These are phyloP conservation scores for Spathaspora gorwiae DNA, from an alignment of 805 yeast species.

Conservation along the genomic window DNA sequence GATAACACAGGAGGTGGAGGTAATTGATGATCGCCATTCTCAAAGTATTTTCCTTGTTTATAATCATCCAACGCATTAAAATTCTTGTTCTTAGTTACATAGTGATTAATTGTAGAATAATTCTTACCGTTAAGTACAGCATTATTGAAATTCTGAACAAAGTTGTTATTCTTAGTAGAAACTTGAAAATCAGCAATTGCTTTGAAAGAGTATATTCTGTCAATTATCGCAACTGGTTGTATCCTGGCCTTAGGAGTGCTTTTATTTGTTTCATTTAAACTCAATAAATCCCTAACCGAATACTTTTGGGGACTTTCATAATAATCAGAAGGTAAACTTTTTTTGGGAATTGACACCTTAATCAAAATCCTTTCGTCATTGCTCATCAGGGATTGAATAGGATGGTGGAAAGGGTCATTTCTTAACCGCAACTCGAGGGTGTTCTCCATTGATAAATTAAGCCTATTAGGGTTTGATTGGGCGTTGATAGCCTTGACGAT, in stretches of 20 bases:
- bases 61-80: conserved; percentile 26
- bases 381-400: conserved; percentile 51
- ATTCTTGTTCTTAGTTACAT: conserved; percentile 18
- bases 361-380: conserved; percentile 55
- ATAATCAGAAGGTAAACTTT: conserved; percentile 37
- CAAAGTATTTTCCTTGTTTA: conserved; percentile 19
- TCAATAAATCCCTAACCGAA: conserved; percentile 38
- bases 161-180: conserved; percentile 49
- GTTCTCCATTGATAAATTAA: conserved; percentile 24
- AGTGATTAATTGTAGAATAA: conserved; percentile 21
- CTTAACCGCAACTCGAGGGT: conserved; percentile 39
- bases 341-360: conserved; percentile 58
- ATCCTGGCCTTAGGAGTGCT: conserved; percentile 32
- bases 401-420: conserved; percentile 51
- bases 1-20: conserved; percentile 89
- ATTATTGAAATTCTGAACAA: conserved; percentile 24
- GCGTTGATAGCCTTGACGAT: conserved; percentile 40
- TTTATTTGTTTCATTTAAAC: conserved; percentile 23
- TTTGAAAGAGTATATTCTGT: conserved; percentile 69
- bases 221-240: conserved; percentile 63
- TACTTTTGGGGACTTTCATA: conserved; percentile 27
- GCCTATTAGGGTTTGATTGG: conserved; percentile 18
- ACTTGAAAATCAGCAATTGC: conserved; percentile 87
- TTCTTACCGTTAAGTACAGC: conserved; percentile 20
- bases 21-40: conserved; percentile 47